Conservation (phyloP, 345 rosid species). For the Limnanthes douglasii region DNA sequence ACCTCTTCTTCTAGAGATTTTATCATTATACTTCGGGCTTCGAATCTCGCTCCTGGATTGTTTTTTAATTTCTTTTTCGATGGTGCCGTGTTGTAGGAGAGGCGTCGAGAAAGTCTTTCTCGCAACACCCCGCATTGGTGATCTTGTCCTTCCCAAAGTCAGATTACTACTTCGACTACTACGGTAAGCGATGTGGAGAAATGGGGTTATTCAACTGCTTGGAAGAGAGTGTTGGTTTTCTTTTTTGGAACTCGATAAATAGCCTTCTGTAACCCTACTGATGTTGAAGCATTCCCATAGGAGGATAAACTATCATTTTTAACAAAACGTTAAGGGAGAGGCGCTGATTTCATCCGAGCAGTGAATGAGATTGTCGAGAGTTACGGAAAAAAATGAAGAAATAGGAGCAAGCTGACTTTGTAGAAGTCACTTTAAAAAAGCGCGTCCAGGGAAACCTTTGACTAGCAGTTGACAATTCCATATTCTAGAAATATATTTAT, state of each 20-base stretch:
- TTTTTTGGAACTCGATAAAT: constrained; percentile 96
- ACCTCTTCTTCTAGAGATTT: too few relatives aligned
- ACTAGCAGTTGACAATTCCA: constrained; percentile 15
- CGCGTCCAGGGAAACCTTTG: constrained; percentile 25
- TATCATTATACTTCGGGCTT: constrained; percentile 9
- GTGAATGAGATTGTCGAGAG: constrained; percentile 80
- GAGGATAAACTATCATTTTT: constrained; percentile 79
- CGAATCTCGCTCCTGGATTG: constrained; percentile 1
- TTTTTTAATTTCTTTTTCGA: constrained; percentile 18
- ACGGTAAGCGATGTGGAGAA: constrained; percentile 84
- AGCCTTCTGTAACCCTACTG: constrained; percentile 87
- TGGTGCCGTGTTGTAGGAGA: constrained; percentile 81
- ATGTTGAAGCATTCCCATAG: constrained; percentile 91
- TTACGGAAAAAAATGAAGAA: constrained; percentile 65
- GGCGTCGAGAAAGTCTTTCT: constrained; percentile 57
- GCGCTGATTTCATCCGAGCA: constrained; percentile 91
- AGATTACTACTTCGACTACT: constrained; percentile 98
- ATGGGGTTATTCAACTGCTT: constrained; percentile 79
- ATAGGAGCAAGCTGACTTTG: constrained; percentile 28
- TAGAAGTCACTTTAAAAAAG: constrained; percentile 24
- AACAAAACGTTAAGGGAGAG: constrained; percentile 68
- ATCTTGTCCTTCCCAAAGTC: constrained; percentile 92
- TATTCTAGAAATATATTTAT: constrained; percentile 16
- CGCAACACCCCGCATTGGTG: constrained; percentile 78
- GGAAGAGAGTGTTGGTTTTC: constrained; percentile 82